Base-by-base conservation (phyloP, 495 filamentous ascomycete genomes). In the Aeminium ludgeri region DNA sequence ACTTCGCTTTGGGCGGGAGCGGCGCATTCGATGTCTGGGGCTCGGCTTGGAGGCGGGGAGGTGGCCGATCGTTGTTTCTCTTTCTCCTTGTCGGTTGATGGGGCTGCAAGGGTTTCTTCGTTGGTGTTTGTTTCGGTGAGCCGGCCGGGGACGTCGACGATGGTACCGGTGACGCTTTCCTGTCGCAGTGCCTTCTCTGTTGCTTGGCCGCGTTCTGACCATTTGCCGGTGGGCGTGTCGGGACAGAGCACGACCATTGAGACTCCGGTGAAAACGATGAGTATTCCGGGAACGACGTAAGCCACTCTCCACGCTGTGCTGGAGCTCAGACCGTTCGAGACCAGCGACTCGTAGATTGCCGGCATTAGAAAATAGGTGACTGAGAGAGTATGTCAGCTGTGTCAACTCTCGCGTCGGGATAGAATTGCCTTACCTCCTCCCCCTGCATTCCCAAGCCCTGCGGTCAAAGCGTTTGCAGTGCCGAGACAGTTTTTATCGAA, bases 401-500 rank as follows among this genome's bases (percentile, higher is more conserved):
- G n/a, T 25, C 8, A 8, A 3, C 23, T 25, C 8, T 3, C 23
- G 23, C 3, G 23, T 25, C 8, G 23, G 23, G 23, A 25, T 25
- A 4, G 23, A 25, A 3, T 25, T 25, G 23, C 30, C 12, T 4
- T n/a, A 33, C 94, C 82, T 33, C 87, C 87, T 43, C 87, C 87
- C 44, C 87, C 87, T 27, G 86, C 72, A 46, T 95, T 96, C 28
- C 87, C 87, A 57, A 80, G 76, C 1, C 87, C 87, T 37, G 73
- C 87, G 10, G 85, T 77, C 1, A 96, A 61, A 6, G 84, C 77
- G 53, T 94, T 96, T 42, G 86, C 83, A 3, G 82, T 82, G 27
- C 87, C 87, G 17, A 96, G 82, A 13, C 95, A 73, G 53, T 83
- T 91, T 65, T 92, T 94, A 64, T 96, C 87, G 34, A 41, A 50